These are phyloP conservation scores for Nidularia sp. DNA, from an alignment of 768 basidiomycete genomes.

Conservation along the genomic window DNA sequence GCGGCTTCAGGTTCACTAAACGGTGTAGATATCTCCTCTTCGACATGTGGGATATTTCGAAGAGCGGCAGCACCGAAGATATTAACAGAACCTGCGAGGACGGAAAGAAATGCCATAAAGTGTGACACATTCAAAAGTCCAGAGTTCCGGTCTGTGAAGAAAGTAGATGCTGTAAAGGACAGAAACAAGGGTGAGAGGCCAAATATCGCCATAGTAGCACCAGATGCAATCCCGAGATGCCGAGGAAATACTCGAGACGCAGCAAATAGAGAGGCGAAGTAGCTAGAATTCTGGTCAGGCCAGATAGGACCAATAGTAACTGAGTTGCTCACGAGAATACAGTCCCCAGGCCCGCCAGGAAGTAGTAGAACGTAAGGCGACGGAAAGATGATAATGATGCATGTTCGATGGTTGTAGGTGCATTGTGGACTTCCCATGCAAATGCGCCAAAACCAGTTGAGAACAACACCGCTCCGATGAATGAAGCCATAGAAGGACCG, in stretches of 20 bases:
- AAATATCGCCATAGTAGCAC: conserved; percentile 66
- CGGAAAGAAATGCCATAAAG: conserved; percentile 56
- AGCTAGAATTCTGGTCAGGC: conserved; percentile 23
- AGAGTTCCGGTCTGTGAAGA: conserved; percentile 46
- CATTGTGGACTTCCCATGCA: conserved; percentile 48
- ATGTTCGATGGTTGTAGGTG: conserved; percentile 30
- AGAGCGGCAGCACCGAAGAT: conserved; percentile 47
- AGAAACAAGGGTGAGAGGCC: conserved; percentile 80
- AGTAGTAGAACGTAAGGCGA: conserved; percentile 53
- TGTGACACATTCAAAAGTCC: conserved; percentile 38
- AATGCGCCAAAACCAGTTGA: conserved; percentile 59
- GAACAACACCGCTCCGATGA: conserved; percentile 57
- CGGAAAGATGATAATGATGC: conserved; percentile 44
- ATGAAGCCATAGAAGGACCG: conserved; percentile 67
- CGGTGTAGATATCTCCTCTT: neutral
- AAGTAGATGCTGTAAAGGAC: conserved; percentile 56
- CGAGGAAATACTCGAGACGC: conserved; percentile 68
- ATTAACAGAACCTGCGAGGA: conserved; percentile 49
- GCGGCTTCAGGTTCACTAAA: conserved; percentile 2
- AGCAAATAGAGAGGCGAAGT: conserved; percentile 72
- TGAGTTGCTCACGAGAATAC: conserved; percentile 60
- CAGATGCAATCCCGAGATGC: conserved; percentile 63
- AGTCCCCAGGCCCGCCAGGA: conserved; percentile 62
- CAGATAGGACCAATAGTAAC: too few relatives aligned
- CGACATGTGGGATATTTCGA: conserved; percentile 5